Evolutionary conservation across 2,329 filamentous ascomycete genomes (phyloP), one percentile per base, ranked within the genome.

Genomic region (Epichloe gansuensis): DNA sequence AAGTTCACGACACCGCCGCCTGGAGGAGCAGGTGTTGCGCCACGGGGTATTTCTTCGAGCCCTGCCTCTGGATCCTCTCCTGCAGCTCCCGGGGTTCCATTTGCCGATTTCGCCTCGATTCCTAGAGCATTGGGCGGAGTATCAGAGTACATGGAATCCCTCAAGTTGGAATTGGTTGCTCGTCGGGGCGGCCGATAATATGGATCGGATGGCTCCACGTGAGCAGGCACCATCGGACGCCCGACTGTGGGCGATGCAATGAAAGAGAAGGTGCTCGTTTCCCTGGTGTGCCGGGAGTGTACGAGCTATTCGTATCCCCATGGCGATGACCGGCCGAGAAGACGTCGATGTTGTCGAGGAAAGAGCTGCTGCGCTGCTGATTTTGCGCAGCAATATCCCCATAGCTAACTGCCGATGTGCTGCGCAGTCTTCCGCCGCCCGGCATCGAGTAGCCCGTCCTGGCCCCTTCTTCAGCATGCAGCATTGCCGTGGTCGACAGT

Each of bases 161-260:
- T 67, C n/a, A 80, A 68, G 0, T 81, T 86, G 25, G 83, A 68
- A 0, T 81, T 86, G 28, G 81, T 79, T 44, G 85, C 79, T 52
- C 82, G 76, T 58, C 91, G 77, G 15, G 91, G 91, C 17, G 89
- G 88, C 47, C 91, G 84, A 65, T 95, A 97, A 63, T 93, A 97
- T 0, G 88, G 88, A 65, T 95, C 89, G 2, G 80, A 72, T 12
- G 76, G 65, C 57, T 83, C 77, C 35, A 74, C 65, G 31, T 75
- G 68, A 43, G 75, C 60, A 28, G 58, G 75, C 67, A 54, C 77
- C 63, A 50, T 72, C 68, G 60, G 73, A 69, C 61, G 67, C 65
- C 72, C 64, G 66, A 73, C 70, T 41, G 73, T 74, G 9, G 81
- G 78, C 34, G 81, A 80, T 48, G 79, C 73, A 54, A 88, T 62